A percentile compares a stretch with the other conserved stretches of the same genome.
phyloP scores from a whole-genome alignment of 768 basidiomycete genomes.

The Leccinum boreale region DNA sequence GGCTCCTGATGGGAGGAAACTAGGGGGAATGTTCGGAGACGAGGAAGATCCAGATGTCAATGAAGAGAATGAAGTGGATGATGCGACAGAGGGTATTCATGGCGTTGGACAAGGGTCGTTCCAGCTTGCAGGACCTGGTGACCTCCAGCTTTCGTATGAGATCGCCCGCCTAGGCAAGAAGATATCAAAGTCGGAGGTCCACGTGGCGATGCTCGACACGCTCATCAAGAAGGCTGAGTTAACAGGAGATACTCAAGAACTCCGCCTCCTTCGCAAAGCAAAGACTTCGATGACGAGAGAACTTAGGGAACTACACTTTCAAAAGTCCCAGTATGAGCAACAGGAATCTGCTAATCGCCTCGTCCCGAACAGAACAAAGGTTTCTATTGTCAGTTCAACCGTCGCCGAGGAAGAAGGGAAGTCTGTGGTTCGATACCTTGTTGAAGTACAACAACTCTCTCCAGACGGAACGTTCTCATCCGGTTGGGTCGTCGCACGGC shows the following conservation, averaged over 20 bases:
- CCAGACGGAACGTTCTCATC: slow-evolving; percentile 73
- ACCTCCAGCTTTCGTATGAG: slow-evolving; percentile 84
- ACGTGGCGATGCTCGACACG: slow-evolving; percentile 80
- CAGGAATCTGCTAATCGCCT: slow-evolving; percentile 91
- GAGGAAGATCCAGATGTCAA: slow-evolving; percentile 38
- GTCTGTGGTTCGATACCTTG: slow-evolving; percentile 85
- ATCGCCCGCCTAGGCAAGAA: slow-evolving; percentile 77
- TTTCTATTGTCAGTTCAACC: slow-evolving; percentile 83
- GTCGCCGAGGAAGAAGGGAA: slow-evolving; percentile 83
- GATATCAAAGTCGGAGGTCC: slow-evolving; percentile 71
- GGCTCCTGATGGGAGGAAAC: slow-evolving; percentile 11
- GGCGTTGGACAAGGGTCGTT: slow-evolving; percentile 50
- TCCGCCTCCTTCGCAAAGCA: slow-evolving; percentile 77
- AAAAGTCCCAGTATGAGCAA: slow-evolving; percentile 89
- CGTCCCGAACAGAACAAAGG: slow-evolving; percentile 75
- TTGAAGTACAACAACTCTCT: slow-evolving; percentile 89
- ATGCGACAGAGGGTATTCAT: slow-evolving; percentile 15
- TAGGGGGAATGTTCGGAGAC: slow-evolving; percentile 35
- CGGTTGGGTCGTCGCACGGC: slow-evolving; percentile 89
- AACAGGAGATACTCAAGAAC: slow-evolving; percentile 85
- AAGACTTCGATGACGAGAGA: slow-evolving; percentile 81
- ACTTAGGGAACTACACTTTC: slow-evolving; percentile 80
- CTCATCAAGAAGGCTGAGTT: slow-evolving; percentile 94
- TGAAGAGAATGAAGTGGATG: slow-evolving; percentile 48
- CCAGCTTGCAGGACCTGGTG: slow-evolving; percentile 82